Evolutionary conservation across 192 early-diverging fungal species (phyloP), one percentile per base, ranked within the genome.

Genomic region (Entophlyctis luteolus): DNA sequence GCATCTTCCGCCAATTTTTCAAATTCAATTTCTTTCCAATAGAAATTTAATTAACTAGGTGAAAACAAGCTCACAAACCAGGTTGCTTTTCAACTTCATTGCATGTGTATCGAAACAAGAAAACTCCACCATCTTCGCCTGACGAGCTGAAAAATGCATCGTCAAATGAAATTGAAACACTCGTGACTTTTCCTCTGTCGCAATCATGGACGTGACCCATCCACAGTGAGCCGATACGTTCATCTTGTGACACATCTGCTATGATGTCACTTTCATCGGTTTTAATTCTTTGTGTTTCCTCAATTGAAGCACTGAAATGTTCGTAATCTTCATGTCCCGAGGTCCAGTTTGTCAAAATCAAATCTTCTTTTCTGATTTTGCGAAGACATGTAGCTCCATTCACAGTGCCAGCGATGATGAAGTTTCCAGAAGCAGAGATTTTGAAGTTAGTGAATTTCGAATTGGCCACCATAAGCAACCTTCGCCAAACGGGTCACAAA

Each of bases 81-180:
- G 70, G 76, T 47, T 57, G 48, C 5, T 68, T 54, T 58, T 79
- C 58, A 54, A 84, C 73, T 23, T 48, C 47, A 48, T 77, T 76
- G 18, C 68, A 27, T 5, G 23, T 56, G 22, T 76, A 65, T 47
- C 79, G 38, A 68, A 75, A 85, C 33, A 80, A 55, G 57, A 87
- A 84, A 22, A 84, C 52, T 12, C 82, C 85, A 2, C 85, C 85
- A 59, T 87, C 85, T 2, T 47, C 49, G 3, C 81, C 85, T 29
- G 66, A 56, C 1, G 72, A 71, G 4, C 70, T 59, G 10, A 83
- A 49, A 55, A 81, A 83, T 8, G 85, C 67, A 29, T 84, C 81
- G 60, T 87, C 85, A 55, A 80, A 86, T 0, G 77, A 77, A 12
- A 72, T 65, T 0, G 49, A 25, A 2, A 83, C 59, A 25, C 68